phyloP scores from a whole-genome alignment of 768 basidiomycete species.

The Boletus insuetus region DNA sequence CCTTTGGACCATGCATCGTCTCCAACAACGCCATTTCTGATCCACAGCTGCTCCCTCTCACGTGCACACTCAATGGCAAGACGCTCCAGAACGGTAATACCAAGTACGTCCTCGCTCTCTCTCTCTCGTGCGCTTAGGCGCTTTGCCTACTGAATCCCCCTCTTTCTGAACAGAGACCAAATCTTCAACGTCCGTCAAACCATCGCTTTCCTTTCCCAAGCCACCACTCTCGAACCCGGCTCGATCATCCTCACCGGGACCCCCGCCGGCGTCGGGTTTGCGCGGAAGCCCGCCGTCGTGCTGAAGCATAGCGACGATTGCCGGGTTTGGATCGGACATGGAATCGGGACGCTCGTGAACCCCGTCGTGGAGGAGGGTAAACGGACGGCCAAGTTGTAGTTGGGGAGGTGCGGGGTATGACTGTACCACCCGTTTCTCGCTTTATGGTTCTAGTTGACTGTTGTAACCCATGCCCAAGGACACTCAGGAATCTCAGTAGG shows the following conservation, averaged over 20 bases:
- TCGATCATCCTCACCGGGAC: conserved; percentile 83
- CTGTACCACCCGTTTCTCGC: not conserved
- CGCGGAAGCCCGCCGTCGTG: conserved; percentile 64
- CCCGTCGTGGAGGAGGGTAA: conserved; percentile 67
- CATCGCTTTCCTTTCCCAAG: conserved; percentile 78
- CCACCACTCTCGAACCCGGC: conserved; percentile 78
- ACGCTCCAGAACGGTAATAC: conserved; percentile 75
- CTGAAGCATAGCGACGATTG: conserved; percentile 75
- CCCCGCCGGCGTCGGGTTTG: conserved; percentile 80
- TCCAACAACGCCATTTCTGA: conserved; percentile 60
- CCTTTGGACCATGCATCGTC: conserved; percentile 80
- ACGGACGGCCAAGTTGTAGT: conserved; percentile 42
- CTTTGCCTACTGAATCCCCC: not conserved
- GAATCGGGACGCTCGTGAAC: conserved; percentile 79
- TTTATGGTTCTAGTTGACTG: not conserved
- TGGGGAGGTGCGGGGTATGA: too few species aligned
- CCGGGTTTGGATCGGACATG: conserved; percentile 63
- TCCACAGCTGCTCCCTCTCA: conserved; percentile 62
- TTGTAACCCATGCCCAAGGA: too few species aligned
- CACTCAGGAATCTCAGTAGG: too few species aligned
- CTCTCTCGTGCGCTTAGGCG: too few species aligned
- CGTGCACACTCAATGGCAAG: conserved; percentile 63
- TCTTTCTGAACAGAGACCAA: conserved; percentile 53
- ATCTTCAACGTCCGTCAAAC: conserved; percentile 80
- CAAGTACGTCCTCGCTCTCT: conserved; percentile 39